Evolutionary conservation across 495 filamentous ascomycete genomes (phyloP), one percentile per base, ranked within the genome.

Genomic region (Thermothielavioides terrestris): DNA sequence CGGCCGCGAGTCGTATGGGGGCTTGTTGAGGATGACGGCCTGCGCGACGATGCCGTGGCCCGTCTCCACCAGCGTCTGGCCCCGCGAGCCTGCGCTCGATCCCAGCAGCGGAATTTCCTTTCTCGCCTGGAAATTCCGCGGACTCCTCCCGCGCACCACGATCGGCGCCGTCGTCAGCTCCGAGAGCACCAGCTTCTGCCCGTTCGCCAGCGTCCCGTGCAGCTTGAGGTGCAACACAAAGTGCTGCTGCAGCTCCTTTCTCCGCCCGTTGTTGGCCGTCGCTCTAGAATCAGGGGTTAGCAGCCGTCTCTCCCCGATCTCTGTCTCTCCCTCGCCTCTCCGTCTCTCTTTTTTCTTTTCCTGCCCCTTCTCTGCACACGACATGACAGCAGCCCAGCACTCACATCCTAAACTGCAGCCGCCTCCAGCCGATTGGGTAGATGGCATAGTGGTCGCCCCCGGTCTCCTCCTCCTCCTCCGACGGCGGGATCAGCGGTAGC

Each of bases 351-450:
- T n/a, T n/a, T n/a, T n/a, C n/a, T n/a, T n/a, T n/a, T n/a, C n/a
- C n/a, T n/a, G n/a, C n/a, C n/a, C n/a, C n/a, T n/a, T n/a, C n/a
- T n/a, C n/a, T n/a, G n/a, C n/a, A n/a, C n/a, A n/a, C n/a, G n/a
- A n/a, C n/a, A n/a, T n/a, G n/a, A n/a, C n/a, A n/a, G n/a, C n/a
- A n/a, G n/a, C n/a, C n/a, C n/a, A n/a, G n/a, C n/a, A 62, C 73
- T 56, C 63, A 76, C 58, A 94, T 90, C 44, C 89, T 78, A 57
- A 95, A 95, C 59, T 95, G 89, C 50, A 95, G 68, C 20, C 89
- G 77, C 57, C 89, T 86, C 86, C 89, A 95, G 7, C 86, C 83
- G 49, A 94, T 86, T 20, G 89, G 89, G 57, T 90, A 89, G 26
- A 83, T 88, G n/a, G 84, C 85, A 52, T 85, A 89, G 31, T 66